Conservation (phyloP, 352 stramenopile species). For the Phytophthora parvispora region DNA sequence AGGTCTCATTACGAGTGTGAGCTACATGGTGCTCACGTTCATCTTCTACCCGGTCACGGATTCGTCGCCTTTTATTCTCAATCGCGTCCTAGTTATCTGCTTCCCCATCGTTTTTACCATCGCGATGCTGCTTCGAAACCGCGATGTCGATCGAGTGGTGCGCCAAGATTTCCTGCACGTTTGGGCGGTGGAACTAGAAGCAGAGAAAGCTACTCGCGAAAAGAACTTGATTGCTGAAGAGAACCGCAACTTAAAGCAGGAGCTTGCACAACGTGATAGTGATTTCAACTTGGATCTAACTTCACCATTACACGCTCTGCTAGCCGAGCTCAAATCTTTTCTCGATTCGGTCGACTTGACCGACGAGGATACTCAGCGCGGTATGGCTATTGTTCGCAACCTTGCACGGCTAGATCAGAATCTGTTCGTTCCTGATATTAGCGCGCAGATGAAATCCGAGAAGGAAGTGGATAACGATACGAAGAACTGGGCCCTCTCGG, state of each 20-base stretch:
- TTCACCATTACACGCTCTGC: slow-evolving; percentile 73
- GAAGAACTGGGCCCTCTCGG: slow-evolving; percentile 85
- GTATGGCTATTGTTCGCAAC: slow-evolving; percentile 72
- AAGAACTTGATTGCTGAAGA: slow-evolving; percentile 88
- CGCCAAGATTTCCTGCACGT: slow-evolving; percentile 87
- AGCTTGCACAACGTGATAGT: slow-evolving; percentile 78
- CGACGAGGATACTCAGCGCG: slow-evolving; percentile 59
- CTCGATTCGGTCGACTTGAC: slow-evolving; percentile 78
- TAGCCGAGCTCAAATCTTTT: slow-evolving; percentile 84
- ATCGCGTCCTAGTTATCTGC: slow-evolving; percentile 72
- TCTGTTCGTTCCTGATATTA: slow-evolving; percentile 85
- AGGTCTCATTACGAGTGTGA: slow-evolving; percentile 57
- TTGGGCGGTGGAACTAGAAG: slow-evolving; percentile 79
- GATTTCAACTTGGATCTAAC: slow-evolving; percentile 82
- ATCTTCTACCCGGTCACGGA: slow-evolving; percentile 76
- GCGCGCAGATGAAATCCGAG: slow-evolving; percentile 84
- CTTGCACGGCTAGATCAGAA: slow-evolving; percentile 85
- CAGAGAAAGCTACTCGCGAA: slow-evolving; percentile 73
- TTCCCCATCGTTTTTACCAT: slow-evolving; percentile 76
- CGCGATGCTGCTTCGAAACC: slow-evolving; percentile 79
- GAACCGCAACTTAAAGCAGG: slow-evolving; percentile 83
- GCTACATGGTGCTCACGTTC: slow-evolving; percentile 71
- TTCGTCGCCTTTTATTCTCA: slow-evolving; percentile 71
- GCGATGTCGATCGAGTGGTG: slow-evolving; percentile 81
- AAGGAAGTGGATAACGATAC: slow-evolving; percentile 85